These are phyloP conservation scores for Suhomyces bokatorum DNA, from an alignment of 1,139 yeast species.

Conservation along the genomic window DNA sequence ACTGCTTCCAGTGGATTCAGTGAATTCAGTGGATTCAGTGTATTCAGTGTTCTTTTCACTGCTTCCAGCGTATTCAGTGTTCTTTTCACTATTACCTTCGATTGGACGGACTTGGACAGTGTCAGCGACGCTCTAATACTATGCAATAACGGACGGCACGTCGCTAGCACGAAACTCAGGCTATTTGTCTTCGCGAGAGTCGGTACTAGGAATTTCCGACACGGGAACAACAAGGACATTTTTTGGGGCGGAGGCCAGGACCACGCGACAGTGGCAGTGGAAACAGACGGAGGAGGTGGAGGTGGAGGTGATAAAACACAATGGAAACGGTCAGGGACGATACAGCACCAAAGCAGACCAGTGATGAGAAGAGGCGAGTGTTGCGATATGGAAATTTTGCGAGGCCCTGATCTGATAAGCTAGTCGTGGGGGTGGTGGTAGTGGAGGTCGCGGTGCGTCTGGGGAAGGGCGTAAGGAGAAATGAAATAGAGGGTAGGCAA, in stretches of 20 bases:
- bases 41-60: too few species aligned
- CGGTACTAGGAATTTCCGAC: constrained; percentile 8
- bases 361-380: neutral
- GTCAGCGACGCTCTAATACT: too few species aligned
- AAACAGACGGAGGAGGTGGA: neutral
- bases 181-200: constrained; percentile 4
- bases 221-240: constrained; percentile 5
- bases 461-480: neutral
- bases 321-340: too few species aligned
- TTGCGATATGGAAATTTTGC: constrained; percentile 6
- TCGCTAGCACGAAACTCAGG: neutral
- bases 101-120: too few species aligned
- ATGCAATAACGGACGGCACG: neutral
- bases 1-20: too few species aligned
- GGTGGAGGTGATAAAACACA: neutral
- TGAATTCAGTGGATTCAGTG: too few species aligned
- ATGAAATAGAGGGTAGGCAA: too few species aligned
- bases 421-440: neutral
- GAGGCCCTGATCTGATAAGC: constrained; percentile 4
- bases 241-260: neutral
- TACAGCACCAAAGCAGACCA: neutral
- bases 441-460: neutral
- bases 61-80: too few species aligned
- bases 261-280: too few species aligned
- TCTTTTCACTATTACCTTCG: too few species aligned